A percentile compares a stretch with the other conserved stretches of the same genome.
Evolutionary conservation across 495 filamentous ascomycete species (phyloP).

Genomic region (Penicillium egyptiacum): DNA sequence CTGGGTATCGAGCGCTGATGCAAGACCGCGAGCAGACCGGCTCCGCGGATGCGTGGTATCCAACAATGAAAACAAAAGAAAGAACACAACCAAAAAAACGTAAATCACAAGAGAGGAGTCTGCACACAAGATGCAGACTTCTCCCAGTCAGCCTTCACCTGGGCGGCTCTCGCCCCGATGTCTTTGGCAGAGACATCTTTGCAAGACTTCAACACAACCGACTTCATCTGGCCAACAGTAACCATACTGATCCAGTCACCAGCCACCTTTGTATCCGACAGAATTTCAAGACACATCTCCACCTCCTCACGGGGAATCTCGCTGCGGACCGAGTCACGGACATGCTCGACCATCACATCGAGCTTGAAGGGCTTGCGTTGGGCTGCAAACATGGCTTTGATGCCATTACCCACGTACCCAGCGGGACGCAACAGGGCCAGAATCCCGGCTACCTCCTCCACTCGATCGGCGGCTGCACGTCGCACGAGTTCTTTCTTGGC

Average conservation of each 20-base stretch:
- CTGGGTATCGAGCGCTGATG: slow-evolving; percentile 41
- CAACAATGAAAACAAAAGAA: slow-evolving; percentile 22
- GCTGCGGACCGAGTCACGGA: slow-evolving; percentile 42
- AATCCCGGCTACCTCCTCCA: slow-evolving; percentile 45
- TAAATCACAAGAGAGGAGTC: slow-evolving; percentile 14
- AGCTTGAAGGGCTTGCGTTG: slow-evolving; percentile 45
- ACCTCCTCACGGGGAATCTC: slow-evolving; percentile 44
- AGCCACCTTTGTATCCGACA: slow-evolving; percentile 42
- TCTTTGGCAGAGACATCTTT: slow-evolving; percentile 42
- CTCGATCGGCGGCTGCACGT: slow-evolving; percentile 39
- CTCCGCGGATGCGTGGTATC: slow-evolving; percentile 31
- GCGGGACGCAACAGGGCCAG: slow-evolving; percentile 41
- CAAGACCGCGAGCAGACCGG: slow-evolving; percentile 31
- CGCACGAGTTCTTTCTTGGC: slow-evolving; percentile 43
- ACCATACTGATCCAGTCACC: slow-evolving; percentile 48
- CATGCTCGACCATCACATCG: slow-evolving; percentile 39
- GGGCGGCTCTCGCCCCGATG: slow-evolving; percentile 36
- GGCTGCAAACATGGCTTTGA: slow-evolving; percentile 32
- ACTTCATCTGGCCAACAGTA: slow-evolving; percentile 40
- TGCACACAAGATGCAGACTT: slow-evolving; percentile 23
- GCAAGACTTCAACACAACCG: slow-evolving; percentile 48
- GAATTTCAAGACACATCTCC: slow-evolving; percentile 44
- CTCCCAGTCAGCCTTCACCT: slow-evolving; percentile 37
- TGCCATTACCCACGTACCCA: slow-evolving; percentile 35
- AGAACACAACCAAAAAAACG: slow-evolving; percentile 14